Conservation (phyloP, 2,329 filamentous ascomycete species). For the Sodiomyces alkalinus region DNA sequence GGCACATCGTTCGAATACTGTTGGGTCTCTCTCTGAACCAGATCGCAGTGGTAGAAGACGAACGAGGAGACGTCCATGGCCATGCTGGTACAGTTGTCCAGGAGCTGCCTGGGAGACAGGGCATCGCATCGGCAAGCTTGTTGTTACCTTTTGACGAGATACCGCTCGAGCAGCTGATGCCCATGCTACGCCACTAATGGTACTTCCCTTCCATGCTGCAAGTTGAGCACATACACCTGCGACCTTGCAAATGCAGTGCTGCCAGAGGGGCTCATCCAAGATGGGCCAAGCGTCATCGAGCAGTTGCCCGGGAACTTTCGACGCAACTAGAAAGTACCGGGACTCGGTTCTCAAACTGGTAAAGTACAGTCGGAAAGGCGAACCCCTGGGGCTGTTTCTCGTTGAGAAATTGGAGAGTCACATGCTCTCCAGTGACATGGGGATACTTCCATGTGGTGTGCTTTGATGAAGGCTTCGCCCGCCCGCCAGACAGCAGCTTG, state of each 20-base stretch:
- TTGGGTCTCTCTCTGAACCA: no score
- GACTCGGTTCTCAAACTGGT: neutral
- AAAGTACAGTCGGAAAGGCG: neutral
- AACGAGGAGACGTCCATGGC: slow-evolving; percentile 9
- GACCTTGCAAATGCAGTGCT: neutral
- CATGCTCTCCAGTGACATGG: neutral
- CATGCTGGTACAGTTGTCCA: slow-evolving; percentile 6
- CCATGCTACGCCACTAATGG: neutral
- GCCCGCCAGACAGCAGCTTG: neutral
- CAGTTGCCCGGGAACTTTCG: neutral
- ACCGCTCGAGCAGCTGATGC: slow-evolving; percentile 4
- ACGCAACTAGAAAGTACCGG: neutral
- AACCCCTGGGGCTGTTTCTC: neutral
- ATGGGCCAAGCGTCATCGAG: neutral
- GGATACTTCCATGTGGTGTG: neutral
- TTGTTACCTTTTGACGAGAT: slow-evolving; percentile 5
- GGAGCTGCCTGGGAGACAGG: slow-evolving; percentile 6
- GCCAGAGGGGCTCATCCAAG: neutral
- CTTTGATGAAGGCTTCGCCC: neutral
- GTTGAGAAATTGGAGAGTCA: neutral
- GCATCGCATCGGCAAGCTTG: slow-evolving; percentile 6
- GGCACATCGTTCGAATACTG: no score
- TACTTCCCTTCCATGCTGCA: neutral
- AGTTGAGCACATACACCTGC: neutral
- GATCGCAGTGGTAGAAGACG: slow-evolving; percentile 9